phyloP scores from a whole-genome alignment of 305 asterid genomes.

The Fraxinus paxiana region DNA sequence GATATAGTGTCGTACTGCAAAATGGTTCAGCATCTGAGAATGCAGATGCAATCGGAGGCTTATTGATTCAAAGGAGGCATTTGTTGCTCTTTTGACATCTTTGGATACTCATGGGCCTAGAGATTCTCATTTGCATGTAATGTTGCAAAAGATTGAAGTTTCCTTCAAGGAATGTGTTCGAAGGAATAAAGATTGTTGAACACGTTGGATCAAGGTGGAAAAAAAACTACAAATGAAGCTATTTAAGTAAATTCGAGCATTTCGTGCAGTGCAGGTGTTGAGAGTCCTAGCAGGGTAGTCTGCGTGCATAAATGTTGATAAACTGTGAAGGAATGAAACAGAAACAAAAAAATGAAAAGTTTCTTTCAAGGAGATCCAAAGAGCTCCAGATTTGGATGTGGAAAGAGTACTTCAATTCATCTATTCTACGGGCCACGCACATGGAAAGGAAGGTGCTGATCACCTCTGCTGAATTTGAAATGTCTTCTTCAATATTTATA shows the following conservation, averaged over 20 bases:
- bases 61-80: conserved; percentile 83
- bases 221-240: not conserved
- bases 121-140: conserved; percentile 87
- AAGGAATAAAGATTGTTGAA: conserved; percentile 24
- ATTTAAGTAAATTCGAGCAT: conserved; percentile 27
- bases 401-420: not conserved
- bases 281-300: not conserved
- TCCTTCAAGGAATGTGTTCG: conserved; percentile 39
- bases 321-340: not conserved
- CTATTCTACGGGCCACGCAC: not conserved
- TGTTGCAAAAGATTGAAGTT: conserved; percentile 75
- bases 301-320: not conserved
- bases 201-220: not conserved
- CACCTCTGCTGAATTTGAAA: not conserved
- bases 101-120: conserved; percentile 83
- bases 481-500: too few relatives aligned
- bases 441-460: not conserved
- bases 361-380: not conserved
- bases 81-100: conserved; percentile 61
- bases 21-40: conserved; percentile 88
- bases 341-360: not conserved
- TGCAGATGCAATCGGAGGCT: conserved; percentile 88
- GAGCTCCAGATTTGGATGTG: not conserved
- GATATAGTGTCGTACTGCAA: conserved; percentile 70
- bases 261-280: conserved; percentile 11